phyloP scores from a whole-genome alignment of 257 asterid genomes.

The Coffea canephora region DNA sequence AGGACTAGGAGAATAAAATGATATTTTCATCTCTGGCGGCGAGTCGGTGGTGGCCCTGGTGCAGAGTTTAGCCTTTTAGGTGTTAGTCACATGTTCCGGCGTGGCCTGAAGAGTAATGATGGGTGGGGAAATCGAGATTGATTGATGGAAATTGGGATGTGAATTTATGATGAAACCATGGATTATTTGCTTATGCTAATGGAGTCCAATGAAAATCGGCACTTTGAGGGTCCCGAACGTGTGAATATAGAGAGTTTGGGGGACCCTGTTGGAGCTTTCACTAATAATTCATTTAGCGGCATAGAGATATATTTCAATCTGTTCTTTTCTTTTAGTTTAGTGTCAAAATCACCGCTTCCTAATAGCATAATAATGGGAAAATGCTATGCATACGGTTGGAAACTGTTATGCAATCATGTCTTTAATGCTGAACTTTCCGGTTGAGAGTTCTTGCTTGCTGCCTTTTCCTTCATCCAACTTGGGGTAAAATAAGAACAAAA shows the following conservation, averaged over 20 bases:
- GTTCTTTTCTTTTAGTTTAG: neutral
- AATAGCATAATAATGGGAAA: neutral
- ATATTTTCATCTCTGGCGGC: too few relatives aligned
- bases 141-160: neutral
- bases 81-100: neutral
- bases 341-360: neutral
- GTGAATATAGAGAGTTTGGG: neutral
- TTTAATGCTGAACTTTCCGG: neutral
- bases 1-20: too few relatives aligned
- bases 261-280: neutral
- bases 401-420: neutral
- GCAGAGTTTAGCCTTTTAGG: neutral
- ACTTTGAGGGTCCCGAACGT: too few relatives aligned
- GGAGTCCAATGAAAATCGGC: neutral
- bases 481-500: neutral
- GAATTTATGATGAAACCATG: neutral
- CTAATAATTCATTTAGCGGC: neutral
- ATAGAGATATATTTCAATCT: neutral
- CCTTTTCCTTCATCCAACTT: neutral
- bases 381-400: neutral
- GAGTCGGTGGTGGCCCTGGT: neutral
- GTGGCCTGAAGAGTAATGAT: too few relatives aligned
- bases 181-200: neutral
- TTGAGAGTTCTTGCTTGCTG: neutral
- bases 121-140: neutral